phyloP scores from a whole-genome alignment of 2,329 filamentous ascomycete genomes.

The Cadophora sp. region DNA sequence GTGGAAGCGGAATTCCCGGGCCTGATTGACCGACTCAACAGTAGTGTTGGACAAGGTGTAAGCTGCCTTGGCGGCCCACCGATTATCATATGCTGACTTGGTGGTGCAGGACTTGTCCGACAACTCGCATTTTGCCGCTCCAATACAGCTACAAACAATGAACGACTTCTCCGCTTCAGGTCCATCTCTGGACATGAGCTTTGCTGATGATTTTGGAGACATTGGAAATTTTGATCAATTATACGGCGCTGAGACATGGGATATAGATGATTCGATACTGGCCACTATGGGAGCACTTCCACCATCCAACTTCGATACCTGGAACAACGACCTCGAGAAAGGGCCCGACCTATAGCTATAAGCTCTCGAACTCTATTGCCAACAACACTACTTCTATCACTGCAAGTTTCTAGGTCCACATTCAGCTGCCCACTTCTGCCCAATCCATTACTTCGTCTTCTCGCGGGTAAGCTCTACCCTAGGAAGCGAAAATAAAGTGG shows the following conservation, averaged over 20 bases:
- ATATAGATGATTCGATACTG: conserved; percentile 11
- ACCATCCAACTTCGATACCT: background rate
- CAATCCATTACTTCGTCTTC: background rate
- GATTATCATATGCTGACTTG: background rate
- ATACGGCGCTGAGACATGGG: conserved; percentile 17
- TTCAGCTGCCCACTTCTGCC: background rate
- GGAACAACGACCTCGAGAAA: conserved; percentile 7
- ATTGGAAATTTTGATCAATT: conserved; percentile 15
- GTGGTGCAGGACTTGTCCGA: conserved; percentile 5
- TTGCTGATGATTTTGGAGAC: conserved; percentile 11
- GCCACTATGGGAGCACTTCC: conserved; percentile 16
- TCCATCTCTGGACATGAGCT: background rate
- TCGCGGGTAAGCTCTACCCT: background rate
- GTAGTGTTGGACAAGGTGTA: background rate
- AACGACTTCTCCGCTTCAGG: background rate
- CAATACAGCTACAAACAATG: conserved; percentile 1
- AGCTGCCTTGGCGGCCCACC: background rate
- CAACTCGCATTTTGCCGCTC: background rate
- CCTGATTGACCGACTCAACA: conserved; percentile 8
- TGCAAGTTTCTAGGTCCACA: background rate
- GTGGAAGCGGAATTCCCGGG: conserved; percentile 20
- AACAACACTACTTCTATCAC: background rate
- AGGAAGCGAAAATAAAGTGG: background rate
- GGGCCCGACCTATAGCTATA: background rate
- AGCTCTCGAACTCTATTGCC: background rate